Evolutionary conservation across 306 rosid species (phyloP).

Genomic region (Gleditsia sinensis): DNA sequence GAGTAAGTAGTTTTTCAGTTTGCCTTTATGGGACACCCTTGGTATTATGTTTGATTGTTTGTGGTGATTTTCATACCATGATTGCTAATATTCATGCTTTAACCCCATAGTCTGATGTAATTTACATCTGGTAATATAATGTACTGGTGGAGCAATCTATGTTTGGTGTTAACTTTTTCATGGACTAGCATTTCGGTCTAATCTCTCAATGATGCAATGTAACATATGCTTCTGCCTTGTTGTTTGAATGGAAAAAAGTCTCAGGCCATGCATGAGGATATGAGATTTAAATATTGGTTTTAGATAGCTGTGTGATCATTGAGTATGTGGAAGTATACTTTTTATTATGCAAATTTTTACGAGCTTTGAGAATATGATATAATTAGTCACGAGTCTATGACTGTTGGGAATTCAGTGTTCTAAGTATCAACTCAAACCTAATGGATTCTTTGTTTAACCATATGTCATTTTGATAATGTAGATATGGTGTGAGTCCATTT

Average conservation of each 20-base stretch:
- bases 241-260: constrained; percentile 5
- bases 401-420: constrained; percentile 12
- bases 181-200: constrained; percentile 18
- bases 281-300: constrained; percentile 24
- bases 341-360: neutral
- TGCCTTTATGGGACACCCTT: neutral
- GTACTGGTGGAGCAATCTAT: neutral
- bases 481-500: constrained; percentile 79
- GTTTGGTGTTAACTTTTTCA: neutral
- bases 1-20: neutral
- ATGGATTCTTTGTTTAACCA: constrained; percentile 28
- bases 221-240: constrained; percentile 1
- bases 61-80: neutral
- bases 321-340: constrained; percentile 13
- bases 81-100: neutral
- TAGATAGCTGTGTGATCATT: constrained; percentile 23
- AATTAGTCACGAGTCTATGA: constrained; percentile 6
- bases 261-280: neutral
- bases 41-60: neutral
- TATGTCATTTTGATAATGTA: constrained; percentile 44
- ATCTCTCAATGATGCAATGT: neutral
- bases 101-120: neutral
- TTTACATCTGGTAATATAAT: neutral
- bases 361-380: neutral
- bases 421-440: constrained; percentile 24